Percentiles rank a stretch among this genome's conserved stretches.
These are phyloP conservation scores for Herpetomonas tarakana DNA, from an alignment of 208 protist genomes.

Conservation along the genomic window DNA sequence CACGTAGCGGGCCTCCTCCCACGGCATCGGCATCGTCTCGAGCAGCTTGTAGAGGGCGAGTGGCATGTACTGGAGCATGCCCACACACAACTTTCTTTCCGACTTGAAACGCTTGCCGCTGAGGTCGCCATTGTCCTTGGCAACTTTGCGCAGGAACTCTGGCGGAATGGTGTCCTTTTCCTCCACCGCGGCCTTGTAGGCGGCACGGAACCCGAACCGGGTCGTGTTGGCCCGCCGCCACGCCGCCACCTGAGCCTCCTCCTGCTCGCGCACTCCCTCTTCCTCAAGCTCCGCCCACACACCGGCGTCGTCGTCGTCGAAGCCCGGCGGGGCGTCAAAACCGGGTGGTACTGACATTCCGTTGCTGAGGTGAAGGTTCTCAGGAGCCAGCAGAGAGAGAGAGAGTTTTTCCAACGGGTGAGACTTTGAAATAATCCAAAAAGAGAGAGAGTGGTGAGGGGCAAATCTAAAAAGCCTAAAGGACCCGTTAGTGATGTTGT, in stretches of 20 bases:
- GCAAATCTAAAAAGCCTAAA: no score
- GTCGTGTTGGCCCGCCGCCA: conserved; percentile 73
- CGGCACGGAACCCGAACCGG: conserved; percentile 68
- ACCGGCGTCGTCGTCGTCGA: conserved; percentile 14
- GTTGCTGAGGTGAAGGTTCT: neutral
- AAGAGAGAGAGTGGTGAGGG: no score
- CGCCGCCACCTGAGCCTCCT: conserved; percentile 37
- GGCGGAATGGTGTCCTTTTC: conserved; percentile 93
- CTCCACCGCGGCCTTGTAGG: conserved; percentile 59
- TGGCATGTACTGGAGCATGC: conserved; percentile 99
- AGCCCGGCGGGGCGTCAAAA: conserved; percentile 27
- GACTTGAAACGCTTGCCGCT: conserved; percentile 97
- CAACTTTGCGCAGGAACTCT: conserved; percentile 99
- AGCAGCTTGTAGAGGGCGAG: conserved; percentile 99
- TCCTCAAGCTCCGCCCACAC: conserved; percentile 36
- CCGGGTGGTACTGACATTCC: conserved; percentile 22
- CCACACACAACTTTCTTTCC: conserved; percentile 99
- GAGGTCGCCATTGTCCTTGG: conserved; percentile 99
- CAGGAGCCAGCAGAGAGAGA: no score
- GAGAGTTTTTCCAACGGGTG: no score
- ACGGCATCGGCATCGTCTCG: conserved; percentile 99
- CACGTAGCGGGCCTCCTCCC: conserved; percentile 96
- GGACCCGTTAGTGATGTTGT: no score
- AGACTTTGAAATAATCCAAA: no score
- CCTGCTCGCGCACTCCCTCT: conserved; percentile 33